Evolutionary conservation across 148 eudicot species (phyloP).

Genomic region (Diospyros lotus): DNA sequence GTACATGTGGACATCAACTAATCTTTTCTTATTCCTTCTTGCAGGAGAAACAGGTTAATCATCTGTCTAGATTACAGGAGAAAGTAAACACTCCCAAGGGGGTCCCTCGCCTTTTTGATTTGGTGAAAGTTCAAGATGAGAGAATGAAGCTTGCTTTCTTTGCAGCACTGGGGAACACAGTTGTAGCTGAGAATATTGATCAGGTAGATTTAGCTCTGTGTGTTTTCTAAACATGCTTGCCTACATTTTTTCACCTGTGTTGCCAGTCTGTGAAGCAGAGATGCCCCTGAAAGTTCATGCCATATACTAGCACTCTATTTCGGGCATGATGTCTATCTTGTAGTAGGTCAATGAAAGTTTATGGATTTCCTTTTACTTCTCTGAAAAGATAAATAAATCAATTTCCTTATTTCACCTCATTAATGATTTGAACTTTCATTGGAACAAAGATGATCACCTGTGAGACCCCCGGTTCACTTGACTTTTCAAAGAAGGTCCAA

Average conservation of each 20-base stretch:
- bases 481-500: no score
- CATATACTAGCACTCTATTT: no score
- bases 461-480: no score
- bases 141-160: constrained; percentile 83
- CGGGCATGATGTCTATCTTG: no score
- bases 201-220: constrained; percentile 46
- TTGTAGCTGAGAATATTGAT: constrained; percentile 83
- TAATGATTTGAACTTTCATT: background rate
- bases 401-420: background rate
- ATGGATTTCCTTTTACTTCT: no score
- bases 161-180: constrained; percentile 82
- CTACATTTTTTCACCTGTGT: background rate
- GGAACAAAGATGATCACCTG: background rate
- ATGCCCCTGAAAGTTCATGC: background rate
- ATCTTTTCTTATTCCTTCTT: constrained; percentile 12
- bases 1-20: background rate
- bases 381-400: background rate
- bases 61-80: constrained; percentile 55
- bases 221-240: background rate
- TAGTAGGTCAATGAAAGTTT: background rate
- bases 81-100: constrained; percentile 77
- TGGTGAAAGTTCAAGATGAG: constrained; percentile 77
- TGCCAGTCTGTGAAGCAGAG: background rate
- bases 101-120: constrained; percentile 88
- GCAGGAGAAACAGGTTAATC: constrained; percentile 90